phyloP scores from a whole-genome alignment of 805 yeast species.

The Yamadazyma akitaensis region DNA sequence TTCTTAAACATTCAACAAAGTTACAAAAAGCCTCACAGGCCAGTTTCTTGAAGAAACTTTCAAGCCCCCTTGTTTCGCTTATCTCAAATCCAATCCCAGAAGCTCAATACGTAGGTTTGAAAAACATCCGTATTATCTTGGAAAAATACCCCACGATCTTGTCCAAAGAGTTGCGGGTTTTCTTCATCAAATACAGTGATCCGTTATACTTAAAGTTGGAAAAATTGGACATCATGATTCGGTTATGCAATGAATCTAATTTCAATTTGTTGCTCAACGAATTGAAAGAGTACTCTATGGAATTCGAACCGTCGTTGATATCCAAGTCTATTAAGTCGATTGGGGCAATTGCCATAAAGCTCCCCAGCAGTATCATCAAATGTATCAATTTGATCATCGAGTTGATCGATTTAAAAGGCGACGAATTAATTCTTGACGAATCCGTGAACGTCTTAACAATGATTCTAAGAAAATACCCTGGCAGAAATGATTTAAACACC shows the following conservation, averaged over 20 bases:
- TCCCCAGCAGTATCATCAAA: constrained; percentile 50
- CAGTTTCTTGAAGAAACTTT: constrained; percentile 59
- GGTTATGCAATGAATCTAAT: constrained; percentile 62
- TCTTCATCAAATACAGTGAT: constrained; percentile 84
- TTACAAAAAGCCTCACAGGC: constrained; percentile 33
- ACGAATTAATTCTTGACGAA: constrained; percentile 59
- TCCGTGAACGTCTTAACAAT: constrained; percentile 61
- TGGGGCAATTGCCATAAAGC: constrained; percentile 68
- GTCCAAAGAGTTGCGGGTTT: constrained; percentile 78
- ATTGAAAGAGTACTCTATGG: constrained; percentile 78
- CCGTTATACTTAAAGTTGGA: constrained; percentile 76
- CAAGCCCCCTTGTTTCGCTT: constrained; percentile 84
- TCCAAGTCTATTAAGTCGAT: constrained; percentile 61
- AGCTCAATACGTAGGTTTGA: constrained; percentile 88
- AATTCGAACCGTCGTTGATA: constrained; percentile 78
- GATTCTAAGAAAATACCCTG: constrained; percentile 64
- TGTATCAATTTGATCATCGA: constrained; percentile 60
- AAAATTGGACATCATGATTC: constrained; percentile 69
- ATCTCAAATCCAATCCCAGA: constrained; percentile 84
- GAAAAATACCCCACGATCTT: constrained; percentile 84
- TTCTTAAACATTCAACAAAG: constrained; percentile 62
- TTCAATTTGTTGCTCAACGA: constrained; percentile 61
- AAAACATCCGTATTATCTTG: constrained; percentile 83
- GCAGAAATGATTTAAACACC: constrained; percentile 44
- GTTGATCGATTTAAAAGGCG: constrained; percentile 59